A percentile compares a stretch with the other conserved stretches of the same genome.
Conservation (phyloP, 208 protist genomes). For the Perkinsela sp. region DNA sequence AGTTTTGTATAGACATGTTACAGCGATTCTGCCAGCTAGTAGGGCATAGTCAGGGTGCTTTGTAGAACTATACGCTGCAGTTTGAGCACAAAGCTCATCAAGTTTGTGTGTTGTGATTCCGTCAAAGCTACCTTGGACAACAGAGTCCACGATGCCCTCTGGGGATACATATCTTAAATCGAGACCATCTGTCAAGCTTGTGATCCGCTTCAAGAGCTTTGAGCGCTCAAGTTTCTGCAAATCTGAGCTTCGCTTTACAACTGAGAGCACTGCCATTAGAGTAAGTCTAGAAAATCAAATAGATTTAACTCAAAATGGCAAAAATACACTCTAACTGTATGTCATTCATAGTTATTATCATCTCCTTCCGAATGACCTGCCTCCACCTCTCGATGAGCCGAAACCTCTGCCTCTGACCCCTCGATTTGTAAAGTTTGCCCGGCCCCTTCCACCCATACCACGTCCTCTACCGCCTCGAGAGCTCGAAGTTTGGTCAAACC, state of each 20-base stretch:
- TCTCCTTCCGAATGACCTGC: too few relatives aligned
- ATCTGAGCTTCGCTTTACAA: constrained; percentile 9
- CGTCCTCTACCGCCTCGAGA: too few relatives aligned
- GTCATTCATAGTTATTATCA: too few relatives aligned
- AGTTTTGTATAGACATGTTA: constrained; percentile 68
- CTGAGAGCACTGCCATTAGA: constrained; percentile 1
- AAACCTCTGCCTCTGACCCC: too few relatives aligned
- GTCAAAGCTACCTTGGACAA: constrained; percentile 17
- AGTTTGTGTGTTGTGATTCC: constrained; percentile 28
- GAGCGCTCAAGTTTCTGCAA: neutral
- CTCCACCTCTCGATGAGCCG: too few relatives aligned
- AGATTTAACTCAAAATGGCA: too few relatives aligned
- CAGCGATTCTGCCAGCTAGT: constrained; percentile 57
- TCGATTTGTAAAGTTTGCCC: too few relatives aligned
- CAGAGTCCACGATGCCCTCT: constrained; percentile 12
- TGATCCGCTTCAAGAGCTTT: constrained; percentile 2
- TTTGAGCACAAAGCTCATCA: constrained; percentile 43
- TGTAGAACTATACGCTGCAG: constrained; percentile 30
- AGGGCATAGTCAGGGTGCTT: constrained; percentile 57
- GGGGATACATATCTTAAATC: constrained; percentile 2
- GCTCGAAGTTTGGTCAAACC: too few relatives aligned
- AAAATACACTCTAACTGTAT: too few relatives aligned
- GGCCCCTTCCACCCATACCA: too few relatives aligned
- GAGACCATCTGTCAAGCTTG: neutral
- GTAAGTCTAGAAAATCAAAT: too few relatives aligned